Percentiles rank a stretch among this genome's conserved stretches.
These are phyloP conservation scores for Schoenoplectus tabernaemontani DNA, from an alignment of 202 grass and related monocot species.

Conservation along the genomic window DNA sequence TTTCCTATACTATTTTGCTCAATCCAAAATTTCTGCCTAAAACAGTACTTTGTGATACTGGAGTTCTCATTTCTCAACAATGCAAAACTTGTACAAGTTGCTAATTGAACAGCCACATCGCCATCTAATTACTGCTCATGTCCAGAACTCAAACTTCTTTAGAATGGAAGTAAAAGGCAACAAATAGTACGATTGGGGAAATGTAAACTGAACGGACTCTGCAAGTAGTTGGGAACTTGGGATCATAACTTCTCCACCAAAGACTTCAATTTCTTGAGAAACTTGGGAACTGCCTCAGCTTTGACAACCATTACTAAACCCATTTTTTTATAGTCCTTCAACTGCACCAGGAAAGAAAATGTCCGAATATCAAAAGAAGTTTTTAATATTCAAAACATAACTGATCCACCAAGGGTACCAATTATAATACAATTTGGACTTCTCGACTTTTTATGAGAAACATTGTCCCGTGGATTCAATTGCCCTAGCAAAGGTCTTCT, in stretches of 20 bases:
- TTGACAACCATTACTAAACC: slow-evolving; percentile 58
- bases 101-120: not conserved
- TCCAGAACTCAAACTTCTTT: not conserved
- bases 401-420: not conserved
- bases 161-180: not conserved
- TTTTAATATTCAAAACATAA: not conserved
- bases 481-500: not conserved
- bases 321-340: slow-evolving; percentile 77
- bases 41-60: not conserved
- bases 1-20: not conserved
- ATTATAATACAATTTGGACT: not conserved
- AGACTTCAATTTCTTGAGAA: slow-evolving; percentile 38
- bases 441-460: not conserved
- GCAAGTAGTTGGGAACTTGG: not conserved
- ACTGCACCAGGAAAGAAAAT: slow-evolving; percentile 31
- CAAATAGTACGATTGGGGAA: not conserved
- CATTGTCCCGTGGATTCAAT: not conserved
- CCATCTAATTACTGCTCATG: not conserved
- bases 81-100: not conserved
- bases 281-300: slow-evolving; percentile 44
- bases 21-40: not conserved
- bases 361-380: slow-evolving; percentile 11
- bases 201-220: not conserved
- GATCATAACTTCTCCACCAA: slow-evolving; percentile 16
- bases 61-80: not conserved